Base-by-base conservation (phyloP, 805 yeast genomes). In the Ogataea haglerorum region DNA sequence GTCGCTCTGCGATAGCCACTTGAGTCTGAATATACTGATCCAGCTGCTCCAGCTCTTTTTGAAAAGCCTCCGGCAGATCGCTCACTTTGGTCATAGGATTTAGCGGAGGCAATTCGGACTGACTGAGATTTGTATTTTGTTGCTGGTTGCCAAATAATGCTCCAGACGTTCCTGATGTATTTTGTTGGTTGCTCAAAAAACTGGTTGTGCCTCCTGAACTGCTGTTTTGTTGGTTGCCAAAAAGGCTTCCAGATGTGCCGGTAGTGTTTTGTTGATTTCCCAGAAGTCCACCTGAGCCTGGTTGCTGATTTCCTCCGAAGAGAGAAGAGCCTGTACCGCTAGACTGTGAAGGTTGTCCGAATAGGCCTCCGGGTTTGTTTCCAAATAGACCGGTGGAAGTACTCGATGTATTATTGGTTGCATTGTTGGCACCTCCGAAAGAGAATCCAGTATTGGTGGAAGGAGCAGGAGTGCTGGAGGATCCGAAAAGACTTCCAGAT, bases 61-160 rank as follows among this genome's bases (percentile, higher is more conserved):
- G 85, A 40, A 80, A 63, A n/a, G 65, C 73, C n/a, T 76, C 82
- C 2, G 93, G 90, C 28, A 85, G 64, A 45, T 84, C 91, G 7
- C 79, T 78, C 8, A 85, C 84, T 36, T 84, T 73, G 0, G 91
- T 82, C 80, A 85, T 77, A 10, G 89, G 79, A 9, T 84, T 82
- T 32, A 85, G 67, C 36, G 67, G 75, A 4, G 73, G 70, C 38
- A 67, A 57, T 42, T 68, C 79, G 8, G 63, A 62, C 18, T 69
- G 71, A 6, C 10, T 22, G 16, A n/a, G 8, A 12, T 14, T 36
- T 30, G 65, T 66, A 32, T 69, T 40, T 22, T 40, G 39, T n/a
- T 55, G 43, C 16, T 61, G 60, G 16, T 60, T 58, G 14, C 60
- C 63, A 45, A 57, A 56, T 16, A 49, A 38, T 14, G 52, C 42